Evolutionary conservation across 2,329 filamentous ascomycete genomes (phyloP), one percentile per base, ranked within the genome.

Genomic region (Diaporthe longicolla): DNA sequence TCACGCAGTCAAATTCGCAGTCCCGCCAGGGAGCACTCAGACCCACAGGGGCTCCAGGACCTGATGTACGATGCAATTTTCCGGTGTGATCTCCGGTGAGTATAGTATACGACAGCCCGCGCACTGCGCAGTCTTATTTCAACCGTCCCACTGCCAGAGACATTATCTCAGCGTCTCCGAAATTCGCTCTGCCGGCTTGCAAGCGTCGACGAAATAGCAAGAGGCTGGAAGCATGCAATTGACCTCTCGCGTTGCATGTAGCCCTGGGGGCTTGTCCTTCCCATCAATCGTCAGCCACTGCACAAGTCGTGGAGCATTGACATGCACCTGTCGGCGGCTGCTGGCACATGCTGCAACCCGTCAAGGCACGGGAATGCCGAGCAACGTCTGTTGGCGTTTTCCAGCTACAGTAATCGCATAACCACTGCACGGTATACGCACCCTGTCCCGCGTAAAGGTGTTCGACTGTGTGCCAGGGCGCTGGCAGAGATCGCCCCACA

Each of bases 281-380:
- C 72, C 68, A 61, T 59, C 72, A 58, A 72, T 68, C 68, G 72
- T 17, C 72, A 58, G 52, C 50, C 6, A 32, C 24, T n/a, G 50
- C 43, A 8, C 24, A 71, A 40, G 57, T 35, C 24, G n/a, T 50
- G 57, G 29, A 29, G 45, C 40, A 24, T n/a, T 48, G 57, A 65
- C 59, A 69, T 65, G 54, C 55, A 59, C 21, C 54, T 61, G 32
- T 40, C 45, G 69, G 69, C 69, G 55, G n/a, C 69, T 71, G 43
- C 69, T 61, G 29, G 55, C 57, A 50, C 69, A 71, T 32, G 57
- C n/a, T 32, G 29, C 45, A 40, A 24, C 29, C 6, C 11, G 26
- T 52, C 11, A 21, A n/a, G 52, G 32, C 55, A 40, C 57, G 55
- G 55, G 43, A 29, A 71, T 61, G 48, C 55, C 43, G 54, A 61